Conservation (phyloP, 768 basidiomycete species). For the Hygrophorus pudorinus region DNA sequence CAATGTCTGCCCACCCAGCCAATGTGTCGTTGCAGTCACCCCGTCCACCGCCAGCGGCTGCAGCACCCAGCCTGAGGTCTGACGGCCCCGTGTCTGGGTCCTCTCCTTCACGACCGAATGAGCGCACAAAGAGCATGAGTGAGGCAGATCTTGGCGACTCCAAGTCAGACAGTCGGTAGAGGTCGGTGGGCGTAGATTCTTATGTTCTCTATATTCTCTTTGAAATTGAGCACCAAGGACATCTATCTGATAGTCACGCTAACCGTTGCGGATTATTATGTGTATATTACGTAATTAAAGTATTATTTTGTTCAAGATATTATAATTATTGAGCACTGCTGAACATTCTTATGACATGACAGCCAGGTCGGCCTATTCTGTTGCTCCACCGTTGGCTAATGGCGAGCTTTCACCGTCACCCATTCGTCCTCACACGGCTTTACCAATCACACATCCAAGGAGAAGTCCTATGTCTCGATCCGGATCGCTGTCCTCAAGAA, state of each 20-base stretch:
- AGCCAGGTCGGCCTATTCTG: constrained; percentile 25
- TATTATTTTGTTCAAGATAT: too few relatives aligned
- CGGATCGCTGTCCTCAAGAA: constrained; percentile 8
- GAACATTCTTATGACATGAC: constrained; percentile 23
- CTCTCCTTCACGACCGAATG: constrained; percentile 16
- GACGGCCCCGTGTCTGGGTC: constrained; percentile 22
- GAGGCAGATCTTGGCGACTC: constrained; percentile 26
- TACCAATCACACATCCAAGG: constrained; percentile 2
- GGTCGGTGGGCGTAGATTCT: constrained; percentile 8
- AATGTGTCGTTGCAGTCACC: constrained; percentile 15
- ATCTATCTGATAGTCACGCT: too few relatives aligned
- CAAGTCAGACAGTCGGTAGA: constrained; percentile 21
- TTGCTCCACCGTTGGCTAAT: constrained; percentile 14
- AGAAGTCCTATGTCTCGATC: constrained; percentile 2
- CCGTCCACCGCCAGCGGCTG: constrained; percentile 22
- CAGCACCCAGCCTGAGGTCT: constrained; percentile 22
- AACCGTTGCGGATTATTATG: too few relatives aligned
- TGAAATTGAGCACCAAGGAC: background rate
- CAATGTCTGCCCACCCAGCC: constrained; percentile 25
- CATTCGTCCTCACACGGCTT: background rate
- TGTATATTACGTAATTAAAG: background rate
- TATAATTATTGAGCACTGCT: background rate
- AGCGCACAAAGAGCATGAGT: constrained; percentile 26
- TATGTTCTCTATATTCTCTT: constrained; percentile 10
- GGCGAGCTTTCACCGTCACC: background rate